These are phyloP conservation scores for Geopyxis carbonaria DNA, from an alignment of 495 filamentous ascomycete genomes.

Conservation along the genomic window DNA sequence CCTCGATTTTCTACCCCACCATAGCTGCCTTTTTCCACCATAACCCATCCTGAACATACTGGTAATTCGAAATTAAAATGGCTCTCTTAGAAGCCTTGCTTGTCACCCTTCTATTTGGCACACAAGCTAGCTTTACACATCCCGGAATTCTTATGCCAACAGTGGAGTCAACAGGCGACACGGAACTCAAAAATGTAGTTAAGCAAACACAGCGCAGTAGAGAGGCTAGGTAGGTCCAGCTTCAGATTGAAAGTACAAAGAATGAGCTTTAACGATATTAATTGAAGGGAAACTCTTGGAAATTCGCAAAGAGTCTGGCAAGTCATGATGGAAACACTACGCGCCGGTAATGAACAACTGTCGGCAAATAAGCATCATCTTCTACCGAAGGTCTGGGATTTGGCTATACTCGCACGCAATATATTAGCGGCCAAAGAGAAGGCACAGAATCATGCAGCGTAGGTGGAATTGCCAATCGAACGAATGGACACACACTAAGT, in stretches of 20 bases:
- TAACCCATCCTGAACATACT: no score
- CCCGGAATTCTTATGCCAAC: slow-evolving; percentile 23
- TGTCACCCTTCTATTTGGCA: slow-evolving; percentile 23
- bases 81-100: slow-evolving; percentile 22
- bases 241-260: neutral
- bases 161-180: slow-evolving; percentile 4
- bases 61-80: no score
- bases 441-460: slow-evolving; percentile 50
- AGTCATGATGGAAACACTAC: slow-evolving; percentile 39
- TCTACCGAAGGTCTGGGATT: slow-evolving; percentile 39
- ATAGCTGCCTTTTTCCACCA: no score
- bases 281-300: slow-evolving; percentile 35
- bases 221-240: slow-evolving; percentile 20
- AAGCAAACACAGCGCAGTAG: slow-evolving; percentile 24
- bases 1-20: no score
- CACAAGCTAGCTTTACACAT: slow-evolving; percentile 29
- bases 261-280: neutral
- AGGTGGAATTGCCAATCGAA: no score
- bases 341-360: slow-evolving; percentile 36
- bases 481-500: slow-evolving; percentile 1
- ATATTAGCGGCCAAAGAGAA: slow-evolving; percentile 47
- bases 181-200: slow-evolving; percentile 24
- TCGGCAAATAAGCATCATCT: slow-evolving; percentile 29
- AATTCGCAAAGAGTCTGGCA: slow-evolving; percentile 40
- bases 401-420: slow-evolving; percentile 49